Percentiles rank a stretch among this genome's conserved stretches.
Evolutionary conservation across 2,329 filamentous ascomycete species (phyloP).

Genomic region (Pseudonectria foliicola): DNA sequence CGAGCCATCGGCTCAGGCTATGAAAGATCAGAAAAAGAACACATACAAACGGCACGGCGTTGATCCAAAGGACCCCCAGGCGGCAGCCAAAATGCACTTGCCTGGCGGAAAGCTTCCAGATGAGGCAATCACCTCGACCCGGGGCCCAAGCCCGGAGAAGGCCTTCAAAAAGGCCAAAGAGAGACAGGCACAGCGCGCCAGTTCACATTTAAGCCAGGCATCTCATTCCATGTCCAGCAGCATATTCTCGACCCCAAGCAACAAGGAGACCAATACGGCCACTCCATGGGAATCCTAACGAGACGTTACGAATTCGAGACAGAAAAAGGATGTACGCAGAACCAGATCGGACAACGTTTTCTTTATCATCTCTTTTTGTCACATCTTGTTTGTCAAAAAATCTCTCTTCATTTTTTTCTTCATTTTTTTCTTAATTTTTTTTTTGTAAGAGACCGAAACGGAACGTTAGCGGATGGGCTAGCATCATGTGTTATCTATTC

Average conservation of each 20-base stretch:
- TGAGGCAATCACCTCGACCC: slow-evolving; percentile 38
- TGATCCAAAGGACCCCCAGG: slow-evolving; percentile 34
- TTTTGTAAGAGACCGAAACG: no score
- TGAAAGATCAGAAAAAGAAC: slow-evolving; percentile 38
- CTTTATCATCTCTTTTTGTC: no score
- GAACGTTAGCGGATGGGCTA: not conserved
- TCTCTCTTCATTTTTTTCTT: no score
- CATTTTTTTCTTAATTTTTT: no score
- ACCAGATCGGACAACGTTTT: no score
- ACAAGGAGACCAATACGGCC: slow-evolving; percentile 24
- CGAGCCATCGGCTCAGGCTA: slow-evolving; percentile 43
- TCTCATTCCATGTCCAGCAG: slow-evolving; percentile 30
- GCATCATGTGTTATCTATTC: not conserved
- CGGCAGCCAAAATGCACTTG: slow-evolving; percentile 39
- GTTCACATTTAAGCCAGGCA: slow-evolving; percentile 16
- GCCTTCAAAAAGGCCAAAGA: slow-evolving; percentile 29
- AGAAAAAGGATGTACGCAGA: no score
- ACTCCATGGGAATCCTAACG: slow-evolving; percentile 26
- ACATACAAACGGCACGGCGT: slow-evolving; percentile 38
- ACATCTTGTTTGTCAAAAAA: no score
- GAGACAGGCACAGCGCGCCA: slow-evolving; percentile 24
- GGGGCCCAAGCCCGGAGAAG: slow-evolving; percentile 41
- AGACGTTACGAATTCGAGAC: not conserved
- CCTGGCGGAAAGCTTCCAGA: slow-evolving; percentile 38
- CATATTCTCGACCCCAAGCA: slow-evolving; percentile 25